Base-by-base conservation (phyloP, 2,329 filamentous ascomycete genomes). In the Coniochaeta ligniaria region DNA sequence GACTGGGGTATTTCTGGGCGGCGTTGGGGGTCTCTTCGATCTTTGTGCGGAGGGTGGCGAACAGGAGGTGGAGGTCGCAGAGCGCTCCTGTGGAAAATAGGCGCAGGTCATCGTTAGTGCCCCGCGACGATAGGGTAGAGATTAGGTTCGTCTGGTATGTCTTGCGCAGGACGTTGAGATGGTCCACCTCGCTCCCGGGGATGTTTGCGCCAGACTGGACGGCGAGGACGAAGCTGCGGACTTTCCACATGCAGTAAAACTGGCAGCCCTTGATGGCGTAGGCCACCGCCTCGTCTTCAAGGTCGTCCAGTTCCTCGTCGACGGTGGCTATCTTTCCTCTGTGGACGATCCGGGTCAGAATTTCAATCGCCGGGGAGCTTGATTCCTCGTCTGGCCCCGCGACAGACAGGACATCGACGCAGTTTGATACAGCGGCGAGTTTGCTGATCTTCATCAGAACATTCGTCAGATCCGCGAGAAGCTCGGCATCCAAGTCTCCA, bases 201-300 rank as follows among this genome's bases (percentile, higher is more conserved):
- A 91, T 73, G 59, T 76, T 81, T 4, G 78, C 80, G 50, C 85
- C 81, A 28, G 80, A 79, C 17, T 80, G 75, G 38, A 91, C 73
- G 17, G 82, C 73, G 59, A 80, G 77, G 63, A 80, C 78, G 62
- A 91, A 69, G 59, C 81, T 78, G 59, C 85, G 83, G 24, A 89
- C 83, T 71, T 95, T 94, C 95, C 95, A 99, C 86, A 96, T 91
- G 71, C 97, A 96, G 76, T 97, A 98, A 75, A 96, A 92, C 55
- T 92, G 82, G 58, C 89, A 81, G 1, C 87, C 82, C 65, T 90
- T 89, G 68, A 96, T 89, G 33, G 92, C 88, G 67, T 88, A 89
- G 1, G 85, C 80, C 7, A 92, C 87, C 50, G 95, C 80, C 64
- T 91, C 87, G 66, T 95, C 90, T 72, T 98, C 94, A 14, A 91